These are phyloP conservation scores for Penicillium alfredii DNA, from an alignment of 495 filamentous ascomycete species.

Conservation along the genomic window DNA sequence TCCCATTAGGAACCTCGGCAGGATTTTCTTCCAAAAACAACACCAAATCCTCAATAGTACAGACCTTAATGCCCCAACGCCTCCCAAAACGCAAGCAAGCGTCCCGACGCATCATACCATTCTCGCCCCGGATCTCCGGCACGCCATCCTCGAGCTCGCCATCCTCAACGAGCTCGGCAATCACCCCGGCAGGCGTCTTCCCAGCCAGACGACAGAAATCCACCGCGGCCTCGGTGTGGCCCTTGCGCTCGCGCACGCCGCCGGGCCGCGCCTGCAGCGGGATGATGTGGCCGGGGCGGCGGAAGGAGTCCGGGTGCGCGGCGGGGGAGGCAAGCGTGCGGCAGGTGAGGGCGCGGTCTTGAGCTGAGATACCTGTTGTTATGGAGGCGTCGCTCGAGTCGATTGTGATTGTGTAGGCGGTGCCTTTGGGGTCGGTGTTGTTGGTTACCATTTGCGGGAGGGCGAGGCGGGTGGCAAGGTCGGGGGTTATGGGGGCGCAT, in stretches of 20 bases:
- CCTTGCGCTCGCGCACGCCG: slow-evolving; percentile 69
- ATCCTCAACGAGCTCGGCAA: slow-evolving; percentile 81
- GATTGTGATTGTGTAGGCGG: slow-evolving; percentile 85
- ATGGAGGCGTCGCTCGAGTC: slow-evolving; percentile 67
- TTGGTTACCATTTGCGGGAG: slow-evolving; percentile 86
- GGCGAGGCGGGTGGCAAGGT: slow-evolving; percentile 57
- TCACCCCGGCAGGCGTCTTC: slow-evolving; percentile 68
- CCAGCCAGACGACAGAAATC: slow-evolving; percentile 81
- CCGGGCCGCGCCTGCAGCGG: slow-evolving; percentile 75
- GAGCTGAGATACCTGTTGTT: slow-evolving; percentile 85
- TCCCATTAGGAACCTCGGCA: slow-evolving; percentile 36
- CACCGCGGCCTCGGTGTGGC: slow-evolving; percentile 89
- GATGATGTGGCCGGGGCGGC: slow-evolving; percentile 86
- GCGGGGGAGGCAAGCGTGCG: slow-evolving; percentile 66
- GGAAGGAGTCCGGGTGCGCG: slow-evolving; percentile 54
- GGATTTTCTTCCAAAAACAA: slow-evolving; percentile 64
- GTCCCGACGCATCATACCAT: slow-evolving; percentile 90
- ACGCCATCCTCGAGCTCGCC: slow-evolving; percentile 59
- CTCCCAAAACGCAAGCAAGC: slow-evolving; percentile 82
- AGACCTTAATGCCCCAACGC: slow-evolving; percentile 84
- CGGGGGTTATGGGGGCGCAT: slow-evolving; percentile 73
- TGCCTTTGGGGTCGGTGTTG: slow-evolving; percentile 80
- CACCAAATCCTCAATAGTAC: slow-evolving; percentile 90
- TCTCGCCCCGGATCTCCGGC: slow-evolving; percentile 49
- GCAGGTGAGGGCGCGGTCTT: slow-evolving; percentile 79